phyloP scores from a whole-genome alignment of 2,329 filamentous ascomycete species.

The Phialocephala subalpina region DNA sequence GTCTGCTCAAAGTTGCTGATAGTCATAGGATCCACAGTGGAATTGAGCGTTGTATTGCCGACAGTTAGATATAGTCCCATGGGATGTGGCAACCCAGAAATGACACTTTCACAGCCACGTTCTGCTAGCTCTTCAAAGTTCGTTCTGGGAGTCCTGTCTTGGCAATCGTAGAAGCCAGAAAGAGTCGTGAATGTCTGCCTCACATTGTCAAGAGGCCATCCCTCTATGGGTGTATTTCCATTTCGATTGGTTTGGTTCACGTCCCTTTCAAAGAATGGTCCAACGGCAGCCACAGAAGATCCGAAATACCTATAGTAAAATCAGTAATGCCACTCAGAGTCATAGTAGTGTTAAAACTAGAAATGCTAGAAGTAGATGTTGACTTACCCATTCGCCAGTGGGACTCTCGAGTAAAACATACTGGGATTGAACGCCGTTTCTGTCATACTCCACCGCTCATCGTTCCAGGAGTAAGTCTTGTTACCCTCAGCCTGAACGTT shows the following conservation, averaged over 20 bases:
- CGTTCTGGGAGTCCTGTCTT: slow-evolving; percentile 61
- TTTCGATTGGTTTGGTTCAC: slow-evolving; percentile 30
- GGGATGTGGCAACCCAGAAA: slow-evolving; percentile 73
- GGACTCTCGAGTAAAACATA: slow-evolving; percentile 24
- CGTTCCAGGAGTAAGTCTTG: slow-evolving; percentile 5
- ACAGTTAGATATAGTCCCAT: slow-evolving; percentile 62
- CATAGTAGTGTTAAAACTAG: background rate
- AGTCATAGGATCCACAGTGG: slow-evolving; percentile 62
- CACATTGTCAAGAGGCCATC: slow-evolving; percentile 72
- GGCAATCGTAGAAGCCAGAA: slow-evolving; percentile 70
- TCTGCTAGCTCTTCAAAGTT: slow-evolving; percentile 66
- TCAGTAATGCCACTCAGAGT: background rate
- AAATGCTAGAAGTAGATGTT: background rate
- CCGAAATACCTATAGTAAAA: background rate
- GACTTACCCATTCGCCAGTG: slow-evolving; percentile 32
- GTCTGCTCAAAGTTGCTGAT: slow-evolving; percentile 67
- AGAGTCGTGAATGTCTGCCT: slow-evolving; percentile 73
- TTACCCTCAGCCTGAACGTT: slow-evolving; percentile 19
- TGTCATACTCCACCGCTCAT: slow-evolving; percentile 14
- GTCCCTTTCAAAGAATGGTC: slow-evolving; percentile 33
- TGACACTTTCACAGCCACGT: slow-evolving; percentile 70
- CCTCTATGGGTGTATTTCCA: slow-evolving; percentile 48
- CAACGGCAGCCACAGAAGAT: slow-evolving; percentile 12
- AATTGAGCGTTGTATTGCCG: slow-evolving; percentile 62
- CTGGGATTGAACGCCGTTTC: slow-evolving; percentile 22